Percentiles rank a stretch among this genome's conserved stretches.
Evolutionary conservation across 2,329 filamentous ascomycete species (phyloP).

Genomic region (Paecilomyces formosus): DNA sequence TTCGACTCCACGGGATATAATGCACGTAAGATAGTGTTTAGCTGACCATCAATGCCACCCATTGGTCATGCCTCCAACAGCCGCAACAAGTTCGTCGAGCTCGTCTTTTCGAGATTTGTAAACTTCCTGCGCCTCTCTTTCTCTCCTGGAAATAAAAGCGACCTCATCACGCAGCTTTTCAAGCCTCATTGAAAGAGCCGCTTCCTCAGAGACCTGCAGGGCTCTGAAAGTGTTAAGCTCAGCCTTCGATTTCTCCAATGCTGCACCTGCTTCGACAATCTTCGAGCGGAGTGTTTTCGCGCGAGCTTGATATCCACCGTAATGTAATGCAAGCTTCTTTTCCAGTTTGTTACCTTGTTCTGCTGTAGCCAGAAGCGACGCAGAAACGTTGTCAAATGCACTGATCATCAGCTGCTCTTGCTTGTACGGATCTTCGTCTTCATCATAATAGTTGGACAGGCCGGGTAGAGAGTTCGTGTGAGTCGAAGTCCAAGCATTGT

Average conservation of each 20-base stretch:
- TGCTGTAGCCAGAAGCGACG: conserved; percentile 64
- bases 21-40: background rate
- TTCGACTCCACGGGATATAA: conserved; percentile 1
- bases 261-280: conserved; percentile 65
- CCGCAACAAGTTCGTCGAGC: conserved; percentile 51
- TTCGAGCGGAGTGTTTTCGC: conserved; percentile 74
- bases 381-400: conserved; percentile 69
- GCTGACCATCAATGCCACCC: conserved; percentile 24
- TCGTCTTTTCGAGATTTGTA: conserved; percentile 74
- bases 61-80: conserved; percentile 24
- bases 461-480: conserved; percentile 57
- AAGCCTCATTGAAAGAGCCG: conserved; percentile 63
- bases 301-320: conserved; percentile 85
- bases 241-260: conserved; percentile 63
- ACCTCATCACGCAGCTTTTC: conserved; percentile 77
- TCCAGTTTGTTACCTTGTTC: conserved; percentile 80
- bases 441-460: conserved; percentile 70
- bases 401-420: conserved; percentile 55
- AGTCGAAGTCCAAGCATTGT: conserved; percentile 44
- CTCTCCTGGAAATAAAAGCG: conserved; percentile 66
- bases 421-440: conserved; percentile 56
- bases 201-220: conserved; percentile 71
- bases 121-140: conserved; percentile 83
- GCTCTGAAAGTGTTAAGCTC: conserved; percentile 69
- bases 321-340: conserved; percentile 81